phyloP scores from a whole-genome alignment of 2,329 filamentous ascomycete species.

The Alternaria gaisen region DNA sequence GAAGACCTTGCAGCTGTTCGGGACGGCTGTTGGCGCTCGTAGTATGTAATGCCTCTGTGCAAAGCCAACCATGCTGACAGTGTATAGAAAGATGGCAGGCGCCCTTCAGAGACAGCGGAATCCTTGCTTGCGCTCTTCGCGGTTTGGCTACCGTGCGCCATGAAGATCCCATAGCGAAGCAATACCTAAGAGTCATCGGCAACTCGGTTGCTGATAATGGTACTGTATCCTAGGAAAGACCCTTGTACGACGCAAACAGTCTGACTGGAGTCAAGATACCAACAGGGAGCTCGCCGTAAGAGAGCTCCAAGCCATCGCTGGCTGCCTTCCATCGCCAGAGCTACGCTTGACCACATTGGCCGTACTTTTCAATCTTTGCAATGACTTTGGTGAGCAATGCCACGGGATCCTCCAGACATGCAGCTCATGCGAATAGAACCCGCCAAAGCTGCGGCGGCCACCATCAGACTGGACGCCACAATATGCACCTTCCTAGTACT shows the following conservation, averaged over 20 bases:
- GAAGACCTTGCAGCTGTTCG: slow-evolving; percentile 37
- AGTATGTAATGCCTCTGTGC: slow-evolving; percentile 27
- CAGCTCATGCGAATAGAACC: slow-evolving; percentile 41
- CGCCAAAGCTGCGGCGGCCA: slow-evolving; percentile 45
- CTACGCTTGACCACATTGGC: slow-evolving; percentile 46
- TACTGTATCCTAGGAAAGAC: slow-evolving; percentile 21
- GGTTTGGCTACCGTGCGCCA: slow-evolving; percentile 32
- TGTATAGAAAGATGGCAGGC: slow-evolving; percentile 42
- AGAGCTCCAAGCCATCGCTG: slow-evolving; percentile 37
- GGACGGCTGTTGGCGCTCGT: slow-evolving; percentile 45
- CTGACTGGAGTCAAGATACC: slow-evolving; percentile 40
- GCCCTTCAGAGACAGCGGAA: slow-evolving; percentile 36
- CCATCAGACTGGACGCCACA: slow-evolving; percentile 44
- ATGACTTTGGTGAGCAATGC: slow-evolving; percentile 47
- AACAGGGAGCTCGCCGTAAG: slow-evolving; percentile 42
- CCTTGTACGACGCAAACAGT: not conserved
- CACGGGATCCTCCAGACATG: slow-evolving; percentile 9
- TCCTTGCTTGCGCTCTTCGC: slow-evolving; percentile 40
- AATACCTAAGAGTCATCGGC: slow-evolving; percentile 50
- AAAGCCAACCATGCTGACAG: slow-evolving; percentile 32
- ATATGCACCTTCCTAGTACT: slow-evolving; percentile 37
- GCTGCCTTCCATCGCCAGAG: slow-evolving; percentile 34
- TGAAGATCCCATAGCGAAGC: slow-evolving; percentile 36
- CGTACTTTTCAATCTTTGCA: slow-evolving; percentile 57
- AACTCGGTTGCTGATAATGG: slow-evolving; percentile 51